Evolutionary conservation across 2,329 filamentous ascomycete genomes (phyloP), one percentile per base, ranked within the genome.

Genomic region (Aspergillus ochraceus): DNA sequence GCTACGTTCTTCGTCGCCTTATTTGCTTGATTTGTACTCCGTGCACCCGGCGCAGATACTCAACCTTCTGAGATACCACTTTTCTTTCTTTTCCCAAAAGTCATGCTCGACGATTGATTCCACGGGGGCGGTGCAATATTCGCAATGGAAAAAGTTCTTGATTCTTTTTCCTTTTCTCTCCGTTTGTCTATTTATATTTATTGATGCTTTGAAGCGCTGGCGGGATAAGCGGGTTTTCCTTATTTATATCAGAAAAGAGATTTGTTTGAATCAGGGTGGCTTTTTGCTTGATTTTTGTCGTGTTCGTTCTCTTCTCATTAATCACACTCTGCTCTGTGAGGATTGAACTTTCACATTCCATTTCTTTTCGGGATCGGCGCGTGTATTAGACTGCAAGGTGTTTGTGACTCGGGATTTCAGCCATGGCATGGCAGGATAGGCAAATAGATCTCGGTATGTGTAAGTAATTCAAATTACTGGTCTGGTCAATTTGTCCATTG

Each of bases 1-100:
- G 19, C 26, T 29, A 46, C 24, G 55, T 56, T 54, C 26, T 4
- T 47, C 57, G 39, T 57, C 46, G 22, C 42, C 46, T 32, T 62
- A 11, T 59, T 60, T 59, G 26, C 29, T 58, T 54, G 55, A 60
- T 60, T 60, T 42, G 53, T 59, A 62, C n/a, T n/a, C n/a, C n/a
- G n/a, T n/a, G n/a, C 64, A 57, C 36, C 54, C 52, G 66, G 65
- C 65, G 66, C 60, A 63, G 60, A 54, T 56, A 52, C 60, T 64
- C 52, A 52, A 30, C 60, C 60, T 29, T 61, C 54, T 50, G 58
- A 65, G 61, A 68, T 67, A 67, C 65, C 65, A 67, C 47, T 58
- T 62, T 42, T 42, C n/a, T 39, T n/a, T 14, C 17, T 51, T 56
- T 63, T 32, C 9, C 9, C 26, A 29, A 29, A 26, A 29, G 26